phyloP scores from a whole-genome alignment of 2,329 filamentous ascomycete species.

The Macroventuria anomochaeta region DNA sequence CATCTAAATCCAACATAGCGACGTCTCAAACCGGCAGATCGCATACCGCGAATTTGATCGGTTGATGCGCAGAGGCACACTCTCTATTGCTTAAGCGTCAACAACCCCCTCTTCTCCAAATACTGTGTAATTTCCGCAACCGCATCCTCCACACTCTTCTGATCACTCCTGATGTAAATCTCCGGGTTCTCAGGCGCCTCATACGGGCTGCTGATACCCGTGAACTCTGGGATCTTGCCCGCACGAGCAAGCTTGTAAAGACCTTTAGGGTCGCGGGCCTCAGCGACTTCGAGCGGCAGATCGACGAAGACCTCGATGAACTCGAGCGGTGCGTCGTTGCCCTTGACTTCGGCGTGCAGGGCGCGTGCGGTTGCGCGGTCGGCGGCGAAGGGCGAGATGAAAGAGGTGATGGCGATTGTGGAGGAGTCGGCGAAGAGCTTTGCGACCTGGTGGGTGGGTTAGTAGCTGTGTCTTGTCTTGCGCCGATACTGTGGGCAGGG shows the following conservation, averaged over 20 bases:
- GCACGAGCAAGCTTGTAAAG: conserved; percentile 96
- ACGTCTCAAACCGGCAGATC: background rate
- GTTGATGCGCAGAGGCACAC: background rate
- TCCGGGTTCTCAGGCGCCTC: conserved; percentile 87
- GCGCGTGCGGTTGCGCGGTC: conserved; percentile 83
- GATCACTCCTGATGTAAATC: conserved; percentile 82
- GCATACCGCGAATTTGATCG: background rate
- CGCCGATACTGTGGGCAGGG: background rate
- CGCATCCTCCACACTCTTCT: conserved; percentile 85
- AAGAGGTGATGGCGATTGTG: conserved; percentile 88
- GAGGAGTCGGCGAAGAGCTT: conserved; percentile 94
- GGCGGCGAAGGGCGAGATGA: conserved; percentile 92
- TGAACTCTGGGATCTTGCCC: conserved; percentile 96
- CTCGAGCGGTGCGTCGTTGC: conserved; percentile 69
- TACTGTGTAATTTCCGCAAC: conserved; percentile 85
- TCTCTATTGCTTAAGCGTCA: conserved; percentile 44
- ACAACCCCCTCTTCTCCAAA: conserved; percentile 72
- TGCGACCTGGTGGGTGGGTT: conserved; percentile 64
- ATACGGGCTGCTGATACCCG: conserved; percentile 92
- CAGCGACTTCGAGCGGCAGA: conserved; percentile 87
- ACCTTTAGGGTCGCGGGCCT: conserved; percentile 95
- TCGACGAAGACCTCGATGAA: conserved; percentile 97
- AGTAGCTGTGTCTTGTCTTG: conserved; percentile 35
- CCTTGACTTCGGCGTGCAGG: conserved; percentile 70
- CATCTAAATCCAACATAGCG: background rate